Percentiles rank a stretch among this genome's conserved stretches.
Conservation (phyloP, 2,329 filamentous ascomycete genomes). For the Venturiaceae sp. region DNA sequence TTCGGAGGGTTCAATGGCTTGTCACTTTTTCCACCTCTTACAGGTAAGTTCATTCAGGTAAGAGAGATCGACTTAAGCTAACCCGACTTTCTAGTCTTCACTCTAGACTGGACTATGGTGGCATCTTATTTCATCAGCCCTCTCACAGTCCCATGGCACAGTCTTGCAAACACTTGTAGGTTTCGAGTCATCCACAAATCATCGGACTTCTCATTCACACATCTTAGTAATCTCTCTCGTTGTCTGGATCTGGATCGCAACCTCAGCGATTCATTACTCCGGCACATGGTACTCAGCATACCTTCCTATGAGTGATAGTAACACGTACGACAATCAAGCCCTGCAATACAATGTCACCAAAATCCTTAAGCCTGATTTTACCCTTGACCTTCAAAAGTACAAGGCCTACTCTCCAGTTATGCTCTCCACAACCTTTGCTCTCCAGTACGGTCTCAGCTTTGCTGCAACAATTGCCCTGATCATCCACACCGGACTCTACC, state of each 20-base stretch:
- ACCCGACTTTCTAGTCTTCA: neutral
- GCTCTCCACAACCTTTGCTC: slow-evolving; percentile 25
- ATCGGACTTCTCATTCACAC: slow-evolving; percentile 13
- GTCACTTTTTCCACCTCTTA: slow-evolving; percentile 48
- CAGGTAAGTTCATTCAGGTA: neutral
- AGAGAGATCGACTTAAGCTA: slow-evolving; percentile 3
- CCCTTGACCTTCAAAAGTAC: slow-evolving; percentile 23
- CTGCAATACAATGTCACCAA: slow-evolving; percentile 22
- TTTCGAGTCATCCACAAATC: neutral
- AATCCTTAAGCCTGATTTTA: slow-evolving; percentile 19
- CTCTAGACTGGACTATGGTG: slow-evolving; percentile 9
- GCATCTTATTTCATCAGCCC: slow-evolving; percentile 7
- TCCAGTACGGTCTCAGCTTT: slow-evolving; percentile 27
- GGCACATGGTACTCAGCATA: slow-evolving; percentile 19
- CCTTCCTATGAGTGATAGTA: slow-evolving; percentile 19
- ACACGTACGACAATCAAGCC: slow-evolving; percentile 25
- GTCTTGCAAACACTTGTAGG: slow-evolving; percentile 6
- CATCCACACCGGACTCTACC: slow-evolving; percentile 25
- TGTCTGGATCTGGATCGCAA: slow-evolving; percentile 13
- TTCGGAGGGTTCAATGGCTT: slow-evolving; percentile 62
- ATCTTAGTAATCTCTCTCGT: neutral
- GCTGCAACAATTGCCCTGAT: slow-evolving; percentile 25
- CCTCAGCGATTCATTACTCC: slow-evolving; percentile 15
- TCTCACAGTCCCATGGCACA: slow-evolving; percentile 7
- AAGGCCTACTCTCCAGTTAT: slow-evolving; percentile 26